Base-by-base conservation (phyloP, 2,329 filamentous ascomycete species). In the Bipolaris victoriae region DNA sequence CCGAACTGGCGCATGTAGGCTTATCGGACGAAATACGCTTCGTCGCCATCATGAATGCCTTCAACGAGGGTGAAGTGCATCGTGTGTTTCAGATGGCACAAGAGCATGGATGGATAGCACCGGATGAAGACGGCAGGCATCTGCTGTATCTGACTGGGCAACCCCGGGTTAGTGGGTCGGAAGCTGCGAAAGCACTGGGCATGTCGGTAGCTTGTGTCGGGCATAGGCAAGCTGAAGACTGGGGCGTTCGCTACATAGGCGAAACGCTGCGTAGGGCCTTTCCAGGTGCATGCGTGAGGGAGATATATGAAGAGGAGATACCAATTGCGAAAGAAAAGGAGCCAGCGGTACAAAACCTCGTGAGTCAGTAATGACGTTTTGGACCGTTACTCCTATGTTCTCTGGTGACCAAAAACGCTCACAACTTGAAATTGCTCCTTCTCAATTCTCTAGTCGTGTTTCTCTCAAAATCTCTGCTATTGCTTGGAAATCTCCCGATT, bases 21-120 rank as follows among this genome's bases (percentile, higher is more conserved):
- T 51, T 41, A 4, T 66, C 62, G 3, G 66, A 67, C 7, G 68
- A 73, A 35, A 67, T 69, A 26, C 55, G 48, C 16, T 60, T 68
- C 9, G 48, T 76, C 5, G 77, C 77, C 3, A 76, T 78, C 33
- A 78, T 78, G 76, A 78, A 78, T 49, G 77, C 76, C 0, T 78
- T 79, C 48, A 68, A 73, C 44, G 64, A 71, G 6, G 71, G 75
- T 3, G 75, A 77, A 50, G 71, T 79, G 1, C 52, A 69, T 36
- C 64, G 76, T 5, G 75, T 77, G 5, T 11, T 77, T 1, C 67
- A 71, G 7, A 61, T 68, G 41, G 67, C 70, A 7, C 51, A 62
- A 22, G 52, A 68, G 46, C 59, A 57, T 7, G 64, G 63, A 1
- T 74, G 71, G 72, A 57, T 73, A 20, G 46, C 26, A 22, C 52